A percentile compares a stretch with the other conserved stretches of the same genome.
phyloP scores from a whole-genome alignment of 768 basidiomycete species.

The Termitomyces sp. region DNA sequence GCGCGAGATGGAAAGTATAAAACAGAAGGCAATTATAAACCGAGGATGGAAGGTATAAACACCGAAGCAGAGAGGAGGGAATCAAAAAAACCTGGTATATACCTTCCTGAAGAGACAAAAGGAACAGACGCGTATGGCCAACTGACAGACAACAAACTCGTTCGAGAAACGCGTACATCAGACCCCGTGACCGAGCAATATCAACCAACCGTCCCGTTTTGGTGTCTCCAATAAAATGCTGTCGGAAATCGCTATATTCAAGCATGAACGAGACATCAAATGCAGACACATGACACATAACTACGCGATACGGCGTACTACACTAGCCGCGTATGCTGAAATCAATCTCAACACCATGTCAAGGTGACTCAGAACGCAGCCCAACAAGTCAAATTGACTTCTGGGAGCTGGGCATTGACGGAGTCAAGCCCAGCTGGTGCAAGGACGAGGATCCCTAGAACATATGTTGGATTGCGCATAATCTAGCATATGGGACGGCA shows the following conservation, averaged over 20 bases:
- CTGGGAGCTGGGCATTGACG: constrained; percentile 1
- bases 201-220: constrained; percentile 25
- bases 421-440: constrained; percentile 3
- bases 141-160: neutral
- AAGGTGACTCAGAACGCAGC: constrained; percentile 8
- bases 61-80: neutral
- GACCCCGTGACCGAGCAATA: constrained; percentile 15
- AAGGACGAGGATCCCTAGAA: constrained; percentile 8
- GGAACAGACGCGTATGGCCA: constrained; percentile 14
- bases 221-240: constrained; percentile 9
- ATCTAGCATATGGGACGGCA: constrained; percentile 8
- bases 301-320: neutral
- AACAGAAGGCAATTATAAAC: neutral
- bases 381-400: constrained; percentile 2
- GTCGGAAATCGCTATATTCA: neutral
- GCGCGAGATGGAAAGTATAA: neutral
- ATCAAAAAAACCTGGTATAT: constrained; percentile 1
- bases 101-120: constrained; percentile 2
- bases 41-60: too few species aligned
- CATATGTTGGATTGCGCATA: constrained; percentile 17
- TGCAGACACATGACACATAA: neutral
- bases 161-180: constrained; percentile 10
- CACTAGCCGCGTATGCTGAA: neutral
- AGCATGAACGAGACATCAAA: neutral
- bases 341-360: constrained; percentile 9